Percentiles rank a stretch among this genome's conserved stretches.
Evolutionary conservation across 176 grass and related monocot genomes (phyloP).

Genomic region (Bothriochloa decipiens): DNA sequence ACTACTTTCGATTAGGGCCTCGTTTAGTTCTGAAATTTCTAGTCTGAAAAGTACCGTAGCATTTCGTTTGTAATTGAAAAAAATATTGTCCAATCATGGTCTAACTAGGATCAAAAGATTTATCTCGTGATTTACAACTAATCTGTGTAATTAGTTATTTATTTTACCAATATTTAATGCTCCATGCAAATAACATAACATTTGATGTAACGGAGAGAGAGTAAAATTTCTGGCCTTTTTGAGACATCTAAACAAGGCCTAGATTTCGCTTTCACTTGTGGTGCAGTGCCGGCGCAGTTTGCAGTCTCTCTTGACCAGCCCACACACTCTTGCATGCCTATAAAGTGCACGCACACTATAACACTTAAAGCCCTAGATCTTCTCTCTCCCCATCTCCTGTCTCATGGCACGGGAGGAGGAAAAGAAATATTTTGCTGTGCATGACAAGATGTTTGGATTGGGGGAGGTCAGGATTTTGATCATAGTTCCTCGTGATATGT

Average conservation of each 20-base stretch:
- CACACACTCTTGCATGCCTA: conserved; percentile 54
- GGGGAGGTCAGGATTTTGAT: conserved; percentile 51
- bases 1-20: conserved; percentile 38
- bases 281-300: conserved; percentile 20
- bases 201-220: no score
- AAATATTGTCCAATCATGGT: no score
- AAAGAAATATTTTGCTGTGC: conserved; percentile 47
- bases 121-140: no score
- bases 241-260: no score
- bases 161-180: no score
- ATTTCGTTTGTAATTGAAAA: no score
- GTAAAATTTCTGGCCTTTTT: no score
- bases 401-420: conserved; percentile 46
- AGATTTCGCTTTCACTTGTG: conserved; percentile 53
- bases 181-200: no score
- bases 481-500: conserved; percentile 54
- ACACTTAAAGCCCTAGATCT: conserved; percentile 38
- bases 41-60: no score
- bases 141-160: no score
- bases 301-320: conserved; percentile 45
- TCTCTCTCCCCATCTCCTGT: conserved; percentile 34
- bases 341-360: conserved; percentile 42
- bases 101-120: no score
- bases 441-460: conserved; percentile 69
- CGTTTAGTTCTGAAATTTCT: no score